Conservation (phyloP, 75 land plant genomes). For the Pinus taeda region DNA sequence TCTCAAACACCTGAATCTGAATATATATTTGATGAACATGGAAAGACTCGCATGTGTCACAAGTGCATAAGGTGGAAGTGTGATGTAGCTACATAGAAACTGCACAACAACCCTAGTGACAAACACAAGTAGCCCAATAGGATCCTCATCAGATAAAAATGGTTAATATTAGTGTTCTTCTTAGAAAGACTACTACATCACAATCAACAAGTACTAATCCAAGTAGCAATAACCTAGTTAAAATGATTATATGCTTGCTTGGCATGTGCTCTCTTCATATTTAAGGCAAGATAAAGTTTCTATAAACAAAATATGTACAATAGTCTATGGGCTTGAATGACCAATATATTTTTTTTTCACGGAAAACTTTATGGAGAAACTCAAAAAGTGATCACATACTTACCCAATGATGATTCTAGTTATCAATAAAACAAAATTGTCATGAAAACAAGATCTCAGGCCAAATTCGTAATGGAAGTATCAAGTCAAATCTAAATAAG, state of each 20-base stretch:
- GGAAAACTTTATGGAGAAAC: too few species aligned
- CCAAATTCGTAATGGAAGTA: constrained; percentile 27
- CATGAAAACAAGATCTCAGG: constrained; percentile 38
- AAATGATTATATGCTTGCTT: not conserved
- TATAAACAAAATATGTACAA: not conserved
- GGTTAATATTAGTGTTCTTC: not conserved
- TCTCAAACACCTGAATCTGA: not conserved
- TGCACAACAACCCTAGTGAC: constrained; percentile 16
- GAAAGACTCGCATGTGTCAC: constrained; percentile 48
- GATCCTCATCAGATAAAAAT: too few species aligned
- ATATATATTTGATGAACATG: not conserved
- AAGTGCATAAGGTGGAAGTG: constrained; percentile 68
- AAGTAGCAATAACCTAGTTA: not conserved
- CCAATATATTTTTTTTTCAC: not conserved
- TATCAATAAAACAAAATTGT: constrained; percentile 18
- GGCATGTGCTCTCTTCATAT: not conserved
- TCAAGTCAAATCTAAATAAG: constrained; percentile 5
- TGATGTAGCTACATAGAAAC: constrained; percentile 58
- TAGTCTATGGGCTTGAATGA: not conserved
- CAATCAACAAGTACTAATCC: not conserved
- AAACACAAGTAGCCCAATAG: not conserved
- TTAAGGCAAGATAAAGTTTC: not conserved
- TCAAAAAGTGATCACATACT: too few species aligned
- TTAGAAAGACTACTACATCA: not conserved
- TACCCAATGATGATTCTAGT: constrained; percentile 28